These are phyloP conservation scores for Penicillium occitanis DNA, from an alignment of 2,329 filamentous ascomycete genomes.

Conservation along the genomic window DNA sequence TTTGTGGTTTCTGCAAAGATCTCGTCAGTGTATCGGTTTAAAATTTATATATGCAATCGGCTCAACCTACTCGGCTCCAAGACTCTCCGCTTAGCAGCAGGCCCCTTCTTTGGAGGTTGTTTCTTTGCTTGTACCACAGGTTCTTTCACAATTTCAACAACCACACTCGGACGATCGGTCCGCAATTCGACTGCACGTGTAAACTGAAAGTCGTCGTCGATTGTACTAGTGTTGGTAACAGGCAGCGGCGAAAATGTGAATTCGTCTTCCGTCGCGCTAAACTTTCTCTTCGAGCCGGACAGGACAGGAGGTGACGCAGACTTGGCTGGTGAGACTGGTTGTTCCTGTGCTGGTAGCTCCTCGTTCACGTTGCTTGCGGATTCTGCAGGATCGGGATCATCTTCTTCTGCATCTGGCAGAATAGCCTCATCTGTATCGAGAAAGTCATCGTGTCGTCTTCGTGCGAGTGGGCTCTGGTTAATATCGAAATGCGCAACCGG, in stretches of 20 bases:
- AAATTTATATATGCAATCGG: not conserved
- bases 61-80: constrained; percentile 45
- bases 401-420: not conserved
- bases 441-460: not conserved
- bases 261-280: constrained; percentile 55
- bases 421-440: not conserved
- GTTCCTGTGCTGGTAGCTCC: not conserved
- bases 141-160: not conserved
- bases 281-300: constrained; percentile 58
- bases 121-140: constrained; percentile 17
- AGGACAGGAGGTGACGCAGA: constrained; percentile 33
- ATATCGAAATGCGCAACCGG: constrained; percentile 47
- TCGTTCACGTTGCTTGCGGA: constrained; percentile 5
- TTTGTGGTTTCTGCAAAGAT: constrained; percentile 51
- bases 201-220: constrained; percentile 39
- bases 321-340: constrained; percentile 13
- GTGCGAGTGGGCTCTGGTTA: constrained; percentile 28
- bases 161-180: constrained; percentile 17
- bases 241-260: constrained; percentile 29
- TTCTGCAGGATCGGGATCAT: not conserved
- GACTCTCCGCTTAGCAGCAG: constrained; percentile 33
- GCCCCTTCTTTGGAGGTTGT: constrained; percentile 22
- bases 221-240: constrained; percentile 19
- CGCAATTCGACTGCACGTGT: constrained; percentile 28
- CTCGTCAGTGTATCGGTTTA: constrained; percentile 23